Evolutionary conservation across 2,329 filamentous ascomycete species (phyloP).

Genomic region (Xylaria sp.): DNA sequence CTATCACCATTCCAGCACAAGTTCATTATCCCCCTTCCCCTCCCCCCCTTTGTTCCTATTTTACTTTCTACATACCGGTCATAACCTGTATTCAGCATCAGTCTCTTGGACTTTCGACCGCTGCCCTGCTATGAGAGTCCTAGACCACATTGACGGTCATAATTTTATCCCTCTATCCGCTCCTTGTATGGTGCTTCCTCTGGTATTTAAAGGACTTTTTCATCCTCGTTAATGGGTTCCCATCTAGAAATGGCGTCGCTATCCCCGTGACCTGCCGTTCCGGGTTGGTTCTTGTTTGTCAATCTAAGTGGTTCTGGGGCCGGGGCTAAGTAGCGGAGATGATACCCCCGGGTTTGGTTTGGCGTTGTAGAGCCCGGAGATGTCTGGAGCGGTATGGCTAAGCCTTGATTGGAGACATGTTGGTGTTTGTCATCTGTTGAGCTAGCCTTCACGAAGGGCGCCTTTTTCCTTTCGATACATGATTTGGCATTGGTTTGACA

Average conservation of each 20-base stretch:
- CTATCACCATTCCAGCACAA: neutral
- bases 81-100: neutral
- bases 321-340: neutral
- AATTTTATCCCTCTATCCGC: neutral
- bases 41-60: neutral
- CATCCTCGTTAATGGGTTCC: neutral
- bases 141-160: neutral
- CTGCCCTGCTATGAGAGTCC: neutral
- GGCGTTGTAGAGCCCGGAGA: neutral
- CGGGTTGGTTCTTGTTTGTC: neutral
- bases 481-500: neutral
- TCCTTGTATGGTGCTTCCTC: neutral
- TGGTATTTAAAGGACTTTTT: too few species aligned
- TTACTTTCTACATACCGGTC: neutral
- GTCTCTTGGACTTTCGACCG: neutral
- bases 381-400: neutral
- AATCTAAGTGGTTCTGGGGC: conserved; percentile 14
- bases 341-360: neutral
- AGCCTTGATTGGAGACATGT: neutral
- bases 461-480: neutral
- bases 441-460: neutral
- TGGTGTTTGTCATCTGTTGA: neutral
- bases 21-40: neutral
- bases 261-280: neutral
- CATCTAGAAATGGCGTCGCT: neutral